A percentile compares a stretch with the other conserved stretches of the same genome.
Evolutionary conservation across 2,329 filamentous ascomycete species (phyloP).

Genomic region (Sclerotinia subarctica): DNA sequence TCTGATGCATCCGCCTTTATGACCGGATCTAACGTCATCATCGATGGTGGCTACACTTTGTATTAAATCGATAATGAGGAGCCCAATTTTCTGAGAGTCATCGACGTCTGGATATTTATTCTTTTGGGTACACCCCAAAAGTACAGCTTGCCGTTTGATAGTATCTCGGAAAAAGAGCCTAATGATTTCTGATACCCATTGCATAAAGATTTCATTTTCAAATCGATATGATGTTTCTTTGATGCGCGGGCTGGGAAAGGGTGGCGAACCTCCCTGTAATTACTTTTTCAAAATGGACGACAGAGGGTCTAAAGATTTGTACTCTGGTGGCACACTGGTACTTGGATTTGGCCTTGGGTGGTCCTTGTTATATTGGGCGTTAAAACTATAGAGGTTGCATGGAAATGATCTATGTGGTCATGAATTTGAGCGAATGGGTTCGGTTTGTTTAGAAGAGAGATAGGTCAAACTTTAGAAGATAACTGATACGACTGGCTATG

Average conservation of each 20-base stretch:
- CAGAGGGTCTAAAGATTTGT: conserved; percentile 8
- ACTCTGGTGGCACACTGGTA: background rate
- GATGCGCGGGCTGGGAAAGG: conserved; percentile 1
- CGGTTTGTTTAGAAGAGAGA: background rate
- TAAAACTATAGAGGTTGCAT: conserved; percentile 8
- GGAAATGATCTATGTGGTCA: conserved; percentile 8
- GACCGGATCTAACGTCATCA: conserved; percentile 64
- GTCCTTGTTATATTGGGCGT: conserved; percentile 2
- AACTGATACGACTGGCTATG: background rate
- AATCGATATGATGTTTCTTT: conserved; percentile 13
- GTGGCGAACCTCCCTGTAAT: conserved; percentile 7
- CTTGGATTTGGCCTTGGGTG: conserved; percentile 1
- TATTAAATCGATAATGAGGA: conserved; percentile 34
- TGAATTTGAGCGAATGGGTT: conserved; percentile 7
- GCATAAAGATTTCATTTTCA: conserved; percentile 13
- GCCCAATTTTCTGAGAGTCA: background rate
- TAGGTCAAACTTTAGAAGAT: background rate
- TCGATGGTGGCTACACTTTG: conserved; percentile 38
- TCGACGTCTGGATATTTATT: conserved; percentile 13
- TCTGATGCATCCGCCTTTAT: conserved; percentile 72
- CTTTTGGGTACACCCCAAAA: conserved; percentile 2
- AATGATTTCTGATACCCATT: conserved; percentile 7
- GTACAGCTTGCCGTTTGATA: background rate
- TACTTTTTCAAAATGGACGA: background rate
- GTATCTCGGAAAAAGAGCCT: background rate